Evolutionary conservation across 2,329 filamentous ascomycete species (phyloP).

Genomic region (Lasiodiplodia sp.): DNA sequence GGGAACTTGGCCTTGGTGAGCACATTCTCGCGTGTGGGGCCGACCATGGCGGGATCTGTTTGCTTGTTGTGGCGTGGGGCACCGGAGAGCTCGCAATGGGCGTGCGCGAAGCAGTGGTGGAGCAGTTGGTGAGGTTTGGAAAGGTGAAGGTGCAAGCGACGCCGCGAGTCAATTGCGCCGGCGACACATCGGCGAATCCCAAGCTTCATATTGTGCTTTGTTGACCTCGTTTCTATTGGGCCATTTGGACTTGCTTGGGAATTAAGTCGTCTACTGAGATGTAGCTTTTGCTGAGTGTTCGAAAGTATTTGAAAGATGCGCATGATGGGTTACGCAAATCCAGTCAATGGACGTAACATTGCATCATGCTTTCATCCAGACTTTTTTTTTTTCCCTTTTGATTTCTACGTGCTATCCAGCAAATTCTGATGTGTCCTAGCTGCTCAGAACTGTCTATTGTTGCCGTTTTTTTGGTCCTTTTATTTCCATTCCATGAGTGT

Average conservation of each 20-base stretch:
- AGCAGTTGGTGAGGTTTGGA: not conserved
- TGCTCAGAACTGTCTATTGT: not conserved
- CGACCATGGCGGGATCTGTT: conserved; percentile 28
- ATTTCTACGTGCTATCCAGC: not conserved
- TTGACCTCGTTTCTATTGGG: not conserved
- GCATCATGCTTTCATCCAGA: not conserved
- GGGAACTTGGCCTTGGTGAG: conserved; percentile 76
- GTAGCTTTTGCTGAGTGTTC: not conserved
- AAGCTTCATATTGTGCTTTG: not conserved
- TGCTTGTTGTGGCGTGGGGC: not conserved
- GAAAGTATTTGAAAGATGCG: not conserved
- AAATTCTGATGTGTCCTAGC: not conserved
- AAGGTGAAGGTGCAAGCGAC: conserved; percentile 16
- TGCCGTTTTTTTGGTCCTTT: not conserved
- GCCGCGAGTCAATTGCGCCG: not conserved
- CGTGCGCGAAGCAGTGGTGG: not conserved
- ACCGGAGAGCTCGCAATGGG: conserved; percentile 2
- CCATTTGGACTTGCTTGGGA: not conserved
- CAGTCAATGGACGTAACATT: not conserved
- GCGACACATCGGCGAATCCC: conserved; percentile 6
- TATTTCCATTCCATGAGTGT: not conserved
- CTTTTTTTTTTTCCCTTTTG: not conserved
- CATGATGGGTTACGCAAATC: not conserved
- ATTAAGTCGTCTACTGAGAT: not conserved
- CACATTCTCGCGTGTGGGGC: conserved; percentile 58